phyloP scores from a whole-genome alignment of 1,139 yeast species.

The Geotrichum histeridarum region DNA sequence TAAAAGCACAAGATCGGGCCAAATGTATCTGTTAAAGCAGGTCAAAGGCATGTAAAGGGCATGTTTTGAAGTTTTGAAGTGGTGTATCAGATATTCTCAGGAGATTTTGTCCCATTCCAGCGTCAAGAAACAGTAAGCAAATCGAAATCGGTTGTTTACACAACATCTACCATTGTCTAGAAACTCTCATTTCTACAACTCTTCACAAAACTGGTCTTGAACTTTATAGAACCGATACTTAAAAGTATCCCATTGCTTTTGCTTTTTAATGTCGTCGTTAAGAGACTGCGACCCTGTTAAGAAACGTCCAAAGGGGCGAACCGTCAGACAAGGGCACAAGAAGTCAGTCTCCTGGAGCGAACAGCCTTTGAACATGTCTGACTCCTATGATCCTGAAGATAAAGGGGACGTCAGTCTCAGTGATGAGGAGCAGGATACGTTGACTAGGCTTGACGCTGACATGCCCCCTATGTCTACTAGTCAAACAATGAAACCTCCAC shows the following conservation, averaged over 20 bases:
- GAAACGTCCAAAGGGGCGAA: neutral
- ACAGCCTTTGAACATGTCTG: neutral
- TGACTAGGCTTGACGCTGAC: neutral
- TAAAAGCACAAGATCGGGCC: no score
- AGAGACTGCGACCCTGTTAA: no score
- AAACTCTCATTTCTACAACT: no score
- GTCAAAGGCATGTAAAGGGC: no score
- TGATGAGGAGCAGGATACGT: slow-evolving; percentile 3
- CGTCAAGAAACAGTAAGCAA: no score
- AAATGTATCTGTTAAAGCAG: no score
- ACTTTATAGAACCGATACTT: no score
- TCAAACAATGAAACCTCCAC: neutral
- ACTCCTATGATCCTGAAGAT: neutral
- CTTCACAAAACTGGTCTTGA: no score
- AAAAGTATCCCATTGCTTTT: no score
- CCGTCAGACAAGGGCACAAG: neutral
- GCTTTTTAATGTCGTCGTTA: neutral
- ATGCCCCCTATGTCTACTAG: neutral
- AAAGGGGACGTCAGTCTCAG: neutral
- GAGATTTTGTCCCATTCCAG: no score
- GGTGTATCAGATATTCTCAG: no score
- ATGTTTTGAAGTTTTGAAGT: no score
- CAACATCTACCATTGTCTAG: neutral
- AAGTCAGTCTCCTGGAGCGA: slow-evolving; percentile 5
- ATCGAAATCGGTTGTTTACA: neutral